These are phyloP conservation scores for Epithemia pelagica DNA, from an alignment of 108 stramenopile species.

Conservation along the genomic window DNA sequence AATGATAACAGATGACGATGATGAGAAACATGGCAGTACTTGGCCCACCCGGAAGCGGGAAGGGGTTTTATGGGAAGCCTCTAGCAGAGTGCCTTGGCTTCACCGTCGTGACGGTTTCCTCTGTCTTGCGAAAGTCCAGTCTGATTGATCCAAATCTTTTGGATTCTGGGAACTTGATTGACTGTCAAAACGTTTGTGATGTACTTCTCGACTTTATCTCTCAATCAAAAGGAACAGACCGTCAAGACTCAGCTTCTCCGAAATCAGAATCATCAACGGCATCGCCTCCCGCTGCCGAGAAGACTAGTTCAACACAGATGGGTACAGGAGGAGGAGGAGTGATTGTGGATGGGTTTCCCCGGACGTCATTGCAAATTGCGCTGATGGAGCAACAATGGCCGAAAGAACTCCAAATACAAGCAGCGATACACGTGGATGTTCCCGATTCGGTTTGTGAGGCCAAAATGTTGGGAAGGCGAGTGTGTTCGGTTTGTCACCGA, in stretches of 20 bases:
- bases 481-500: constrained; percentile 45
- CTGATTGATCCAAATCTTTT: constrained; percentile 14
- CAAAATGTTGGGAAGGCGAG: constrained; percentile 67
- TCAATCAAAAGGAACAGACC: background rate
- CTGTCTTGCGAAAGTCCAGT: constrained; percentile 37
- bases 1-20: background rate
- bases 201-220: constrained; percentile 33
- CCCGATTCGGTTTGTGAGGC: constrained; percentile 63
- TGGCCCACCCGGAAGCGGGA: constrained; percentile 61
- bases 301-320: background rate
- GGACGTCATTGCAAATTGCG: constrained; percentile 46
- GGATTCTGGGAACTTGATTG: constrained; percentile 49
- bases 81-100: constrained; percentile 26
- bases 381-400: constrained; percentile 52
- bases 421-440: constrained; percentile 59
- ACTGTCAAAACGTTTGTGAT: constrained; percentile 45
- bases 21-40: constrained; percentile 17
- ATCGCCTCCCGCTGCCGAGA: background rate
- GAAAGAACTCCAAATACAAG: constrained; percentile 15
- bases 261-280: background rate
- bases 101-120: constrained; percentile 53
- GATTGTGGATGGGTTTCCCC: constrained; percentile 78
- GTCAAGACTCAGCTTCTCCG: background rate
- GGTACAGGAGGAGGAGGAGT: constrained; percentile 10
- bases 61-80: constrained; percentile 46